Percentiles rank a stretch among this genome's conserved stretches.
These are phyloP conservation scores for Vigna mungo DNA, from an alignment of 306 rosid genomes.

Conservation along the genomic window DNA sequence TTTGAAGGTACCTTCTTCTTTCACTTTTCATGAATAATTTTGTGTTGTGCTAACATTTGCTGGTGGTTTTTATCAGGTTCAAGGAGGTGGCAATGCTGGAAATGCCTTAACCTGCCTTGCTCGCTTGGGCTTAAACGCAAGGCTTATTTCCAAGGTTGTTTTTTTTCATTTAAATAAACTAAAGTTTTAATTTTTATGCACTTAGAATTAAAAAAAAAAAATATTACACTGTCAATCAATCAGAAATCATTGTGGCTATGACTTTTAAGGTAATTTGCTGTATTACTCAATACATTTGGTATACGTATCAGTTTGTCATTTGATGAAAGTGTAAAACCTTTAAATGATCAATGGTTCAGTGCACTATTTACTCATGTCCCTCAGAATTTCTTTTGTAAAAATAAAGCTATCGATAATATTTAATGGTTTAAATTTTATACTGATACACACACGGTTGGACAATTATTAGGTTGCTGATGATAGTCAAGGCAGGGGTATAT, in stretches of 20 bases:
- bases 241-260: background rate
- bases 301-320: background rate
- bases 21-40: background rate
- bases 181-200: background rate
- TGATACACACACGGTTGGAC: constrained; percentile 28
- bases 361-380: background rate
- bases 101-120: constrained; percentile 85
- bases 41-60: constrained; percentile 7
- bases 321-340: background rate
- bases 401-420: background rate
- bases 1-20: constrained; percentile 60
- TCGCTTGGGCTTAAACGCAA: constrained; percentile 82
- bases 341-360: background rate
- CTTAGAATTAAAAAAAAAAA: background rate
- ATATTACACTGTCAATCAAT: background rate
- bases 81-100: constrained; percentile 94
- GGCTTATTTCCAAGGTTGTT: constrained; percentile 82
- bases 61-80: constrained; percentile 60
- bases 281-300: background rate
- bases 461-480: constrained; percentile 77
- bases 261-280: background rate
- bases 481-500: constrained; percentile 75
- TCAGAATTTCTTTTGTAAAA: background rate
- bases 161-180: background rate
- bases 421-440: constrained; percentile 18